Evolutionary conservation across 768 basidiomycete genomes (phyloP), one percentile per base, ranked within the genome.

Genomic region (Boletus rubropictus): DNA sequence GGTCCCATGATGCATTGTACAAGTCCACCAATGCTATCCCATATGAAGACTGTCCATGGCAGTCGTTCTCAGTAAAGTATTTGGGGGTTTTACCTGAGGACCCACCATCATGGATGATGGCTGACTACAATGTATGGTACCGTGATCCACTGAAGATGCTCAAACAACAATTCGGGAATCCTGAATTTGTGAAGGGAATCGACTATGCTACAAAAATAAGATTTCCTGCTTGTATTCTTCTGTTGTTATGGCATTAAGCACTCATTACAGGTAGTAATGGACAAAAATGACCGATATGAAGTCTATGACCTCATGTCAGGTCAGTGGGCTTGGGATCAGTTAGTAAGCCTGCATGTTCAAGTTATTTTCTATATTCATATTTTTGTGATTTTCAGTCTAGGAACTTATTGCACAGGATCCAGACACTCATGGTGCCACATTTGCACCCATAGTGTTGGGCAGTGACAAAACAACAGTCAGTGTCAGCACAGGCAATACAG

Each of bases 381-480:
- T 17, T 41, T 25, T 32, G 9, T 5, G 9, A 27, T 27, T 8
- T 29, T 12, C 7, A 29, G 7, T 29, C 4, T 15, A 69, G 66
- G 60, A 67, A 47, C 50, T 31, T 10, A 65, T 67, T 46, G 47
- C 54, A 0, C 15, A 28, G 1, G 51, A 64, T 41, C 42, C 48
- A 2, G 17, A 39, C 3, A 58, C 40, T 0, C 53, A 62, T 34
- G 55, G 57, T 0, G 45, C 52, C 0, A 54, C 46, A 9, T 52
- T 57, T 35, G 46, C 42, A 2, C 54, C 52, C 1, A 39, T 59
- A 9, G 50, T 57, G 17, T 42, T 60, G 2, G 53, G 54, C 1
- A 57, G 53, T n/a, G 49, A 59, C 36, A 59, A 55, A 25, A 59
- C 42, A 0, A 54, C 44, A 1, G 49, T 59, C 41, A 58, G 27